Evolutionary conservation across 108 stramenopile genomes (phyloP).

Genomic region (Seminavis robusta): DNA sequence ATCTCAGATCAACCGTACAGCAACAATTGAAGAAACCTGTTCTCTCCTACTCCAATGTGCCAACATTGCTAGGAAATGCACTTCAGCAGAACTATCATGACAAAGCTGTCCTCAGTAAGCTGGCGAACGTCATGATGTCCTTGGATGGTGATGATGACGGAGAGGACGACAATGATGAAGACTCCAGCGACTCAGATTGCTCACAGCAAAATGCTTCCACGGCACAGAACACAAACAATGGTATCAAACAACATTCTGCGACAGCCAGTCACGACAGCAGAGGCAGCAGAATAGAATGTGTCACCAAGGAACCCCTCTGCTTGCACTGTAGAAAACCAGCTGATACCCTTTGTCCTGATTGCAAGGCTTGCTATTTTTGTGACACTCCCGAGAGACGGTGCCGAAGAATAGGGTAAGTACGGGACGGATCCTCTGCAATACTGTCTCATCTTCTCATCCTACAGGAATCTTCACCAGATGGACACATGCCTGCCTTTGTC

Average conservation of each 20-base stretch:
- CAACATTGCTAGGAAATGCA: constrained; percentile 64
- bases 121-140: constrained; percentile 51
- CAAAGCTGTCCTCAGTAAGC: constrained; percentile 33
- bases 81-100: constrained; percentile 78
- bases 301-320: constrained; percentile 62
- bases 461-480: constrained; percentile 29
- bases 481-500: constrained; percentile 79
- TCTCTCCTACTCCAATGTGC: not conserved
- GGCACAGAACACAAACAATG: no score
- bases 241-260: no score
- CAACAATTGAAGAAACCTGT: not conserved
- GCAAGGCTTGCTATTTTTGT: constrained; percentile 77
- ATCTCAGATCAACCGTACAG: constrained; percentile 42
- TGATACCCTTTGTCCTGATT: constrained; percentile 42
- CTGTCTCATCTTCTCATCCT: not conserved
- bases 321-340: constrained; percentile 73
- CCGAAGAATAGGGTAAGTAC: constrained; percentile 18
- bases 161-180: constrained; percentile 10
- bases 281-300: no score
- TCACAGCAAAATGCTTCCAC: not conserved
- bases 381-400: constrained; percentile 33
- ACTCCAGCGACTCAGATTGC: not conserved
- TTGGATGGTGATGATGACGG: constrained; percentile 13
- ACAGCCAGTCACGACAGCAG: no score
- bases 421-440: not conserved